Evolutionary conservation across 1,284 basidiomycete species (phyloP), one percentile per base, ranked within the genome.

Genomic region (Prillingera fragicola): DNA sequence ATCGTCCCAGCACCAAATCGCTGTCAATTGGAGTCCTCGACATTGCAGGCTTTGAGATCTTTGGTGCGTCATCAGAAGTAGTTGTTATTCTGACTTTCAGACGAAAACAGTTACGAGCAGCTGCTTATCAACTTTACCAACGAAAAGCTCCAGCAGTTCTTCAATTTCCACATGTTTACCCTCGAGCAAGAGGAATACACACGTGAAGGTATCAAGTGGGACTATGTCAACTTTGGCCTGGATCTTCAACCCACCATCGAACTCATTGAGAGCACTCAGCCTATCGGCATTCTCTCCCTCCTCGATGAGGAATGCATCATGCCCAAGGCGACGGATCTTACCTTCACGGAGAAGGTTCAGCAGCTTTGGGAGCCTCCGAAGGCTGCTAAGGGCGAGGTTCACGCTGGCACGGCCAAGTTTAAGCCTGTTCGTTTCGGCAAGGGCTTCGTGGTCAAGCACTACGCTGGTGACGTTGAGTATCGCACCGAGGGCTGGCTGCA

Each of bases 111-210:
- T 12, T 99, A 98, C 69, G 95, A 99, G 65, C 95, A 99, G 71
- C 80, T 99, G 19, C 82, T 95, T 60, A 99, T 99, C 80, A 99
- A 99, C 69, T 96, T 90, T 66, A 98, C 95, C 33, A 98, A 98
- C 74, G 91, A 96, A 77, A 91, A 85, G 65, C 78, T 96, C 8
- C 90, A 94, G 67, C 90, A 71, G 64, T 95, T 92, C 74, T 96
- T 96, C 80, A 99, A 98, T 65, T 91, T 97, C 70, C 95, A 98
- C 72, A 98, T 98, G 95, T 98, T 99, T 70, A 91, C 96, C 12
- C 80, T 98, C 29, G 95, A 99, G 74, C 95, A 99, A 69, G 94
- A 99, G 67, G 95, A 99, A 71, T 98, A 99, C 71, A 80, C 89
- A 12, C 81, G 95, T 21, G 95, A 99, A 68, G 85, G 85, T 33